Conservation (phyloP, 345 rosid species). For the Melaleuca quinquenervia region DNA sequence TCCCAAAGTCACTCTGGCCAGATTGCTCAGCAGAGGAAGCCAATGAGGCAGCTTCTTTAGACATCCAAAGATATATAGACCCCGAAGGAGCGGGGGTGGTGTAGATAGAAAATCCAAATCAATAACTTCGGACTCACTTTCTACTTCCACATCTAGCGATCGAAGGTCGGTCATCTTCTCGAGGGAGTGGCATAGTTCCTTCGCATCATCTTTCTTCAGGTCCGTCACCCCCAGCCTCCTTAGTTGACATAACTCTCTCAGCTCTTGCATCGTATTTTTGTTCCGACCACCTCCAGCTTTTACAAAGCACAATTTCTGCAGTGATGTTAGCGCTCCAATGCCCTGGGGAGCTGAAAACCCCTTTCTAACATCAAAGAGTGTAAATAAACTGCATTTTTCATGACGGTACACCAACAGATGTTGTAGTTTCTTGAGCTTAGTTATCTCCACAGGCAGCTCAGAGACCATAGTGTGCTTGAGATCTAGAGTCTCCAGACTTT, state of each 20-base stretch:
- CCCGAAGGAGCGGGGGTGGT: neutral
- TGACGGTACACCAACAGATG: neutral
- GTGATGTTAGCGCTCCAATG: fast-evolving
- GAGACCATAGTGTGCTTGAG: neutral
- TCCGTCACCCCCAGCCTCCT: neutral
- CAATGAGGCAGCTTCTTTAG: neutral
- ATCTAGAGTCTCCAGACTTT: neutral
- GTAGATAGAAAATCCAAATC: neutral
- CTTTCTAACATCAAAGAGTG: fast-evolving
- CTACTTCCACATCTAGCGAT: fast-evolving
- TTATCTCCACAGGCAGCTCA: neutral
- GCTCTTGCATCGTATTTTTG: neutral
- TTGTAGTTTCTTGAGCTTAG: neutral
- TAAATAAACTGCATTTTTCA: fast-evolving
- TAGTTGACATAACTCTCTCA: neutral
- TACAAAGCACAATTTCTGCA: neutral
- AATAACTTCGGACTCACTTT: neutral
- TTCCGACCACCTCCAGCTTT: fast-evolving
- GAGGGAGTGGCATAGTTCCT: neutral
- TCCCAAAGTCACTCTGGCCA: neutral
- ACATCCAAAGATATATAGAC: neutral
- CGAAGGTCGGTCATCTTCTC: neutral
- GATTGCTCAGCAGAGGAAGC: neutral
- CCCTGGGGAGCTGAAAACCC: neutral
- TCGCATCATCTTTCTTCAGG: neutral